phyloP scores from a whole-genome alignment of 192 early-diverging fungal genomes.

The Podila epicladia region DNA sequence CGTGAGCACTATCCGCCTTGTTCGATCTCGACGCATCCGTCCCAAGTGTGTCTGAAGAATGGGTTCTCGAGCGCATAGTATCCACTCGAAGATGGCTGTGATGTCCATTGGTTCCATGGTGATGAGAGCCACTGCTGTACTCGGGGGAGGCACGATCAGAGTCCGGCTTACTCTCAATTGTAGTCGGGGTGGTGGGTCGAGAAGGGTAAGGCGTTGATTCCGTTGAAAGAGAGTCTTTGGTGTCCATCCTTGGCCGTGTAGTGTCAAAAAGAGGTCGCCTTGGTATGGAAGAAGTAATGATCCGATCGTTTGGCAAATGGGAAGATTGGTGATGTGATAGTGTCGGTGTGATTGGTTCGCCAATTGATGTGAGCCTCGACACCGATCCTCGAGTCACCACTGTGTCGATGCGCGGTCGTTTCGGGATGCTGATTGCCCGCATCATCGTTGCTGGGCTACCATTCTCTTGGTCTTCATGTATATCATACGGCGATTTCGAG shows the following conservation, averaged over 20 bases:
- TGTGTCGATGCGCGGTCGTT: constrained; percentile 38
- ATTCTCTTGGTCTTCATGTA: constrained; percentile 40
- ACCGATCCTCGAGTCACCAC: constrained; percentile 15
- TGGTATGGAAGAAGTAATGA: constrained; percentile 10
- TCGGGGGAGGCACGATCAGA: constrained; percentile 25
- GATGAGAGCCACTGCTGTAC: constrained; percentile 14
- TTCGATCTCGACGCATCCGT: constrained; percentile 13
- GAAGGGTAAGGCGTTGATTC: constrained; percentile 38
- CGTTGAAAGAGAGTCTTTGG: constrained; percentile 33
- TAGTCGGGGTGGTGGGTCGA: constrained; percentile 38
- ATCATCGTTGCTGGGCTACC: constrained; percentile 46
- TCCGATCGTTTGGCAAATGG: not conserved
- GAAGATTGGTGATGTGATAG: constrained; percentile 7
- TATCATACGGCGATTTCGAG: constrained; percentile 10
- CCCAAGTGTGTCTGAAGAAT: constrained; percentile 28
- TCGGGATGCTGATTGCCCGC: constrained; percentile 50
- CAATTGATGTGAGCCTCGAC: constrained; percentile 27
- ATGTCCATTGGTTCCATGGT: not conserved
- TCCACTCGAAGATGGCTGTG: constrained; percentile 25
- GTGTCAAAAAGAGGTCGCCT: constrained; percentile 35
- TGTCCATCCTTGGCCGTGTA: constrained; percentile 21
- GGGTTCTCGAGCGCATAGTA: constrained; percentile 18
- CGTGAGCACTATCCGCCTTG: constrained; percentile 3
- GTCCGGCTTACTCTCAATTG: constrained; percentile 38
- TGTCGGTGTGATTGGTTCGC: constrained; percentile 32